Percentiles rank a stretch among this genome's conserved stretches.
Evolutionary conservation across 768 basidiomycete genomes (phyloP).

Genomic region (Sarcodon sp.): DNA sequence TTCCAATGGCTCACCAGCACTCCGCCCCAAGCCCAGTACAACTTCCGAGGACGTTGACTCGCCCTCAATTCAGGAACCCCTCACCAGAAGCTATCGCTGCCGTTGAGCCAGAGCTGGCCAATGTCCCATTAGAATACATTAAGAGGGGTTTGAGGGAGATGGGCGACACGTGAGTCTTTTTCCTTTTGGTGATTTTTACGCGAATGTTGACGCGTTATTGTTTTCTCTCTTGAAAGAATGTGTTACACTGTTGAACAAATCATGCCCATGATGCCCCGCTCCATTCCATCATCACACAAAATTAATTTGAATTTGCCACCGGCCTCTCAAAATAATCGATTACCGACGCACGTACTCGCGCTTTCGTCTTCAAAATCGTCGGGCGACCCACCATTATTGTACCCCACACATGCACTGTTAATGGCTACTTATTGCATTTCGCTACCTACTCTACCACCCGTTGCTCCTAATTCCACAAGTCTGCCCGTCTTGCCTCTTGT

Average conservation of each 20-base stretch:
- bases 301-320: neutral
- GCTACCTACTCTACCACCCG: slow-evolving; percentile 40
- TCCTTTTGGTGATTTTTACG: neutral
- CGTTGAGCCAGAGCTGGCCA: slow-evolving; percentile 37
- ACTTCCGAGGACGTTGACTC: slow-evolving; percentile 65
- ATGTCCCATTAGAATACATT: slow-evolving; percentile 57
- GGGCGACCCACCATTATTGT: slow-evolving; percentile 12
- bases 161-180: slow-evolving; percentile 24
- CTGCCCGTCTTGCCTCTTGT: slow-evolving; percentile 51
- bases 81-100: slow-evolving; percentile 42
- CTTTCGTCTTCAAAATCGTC: slow-evolving; percentile 20
- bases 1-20: slow-evolving; percentile 8
- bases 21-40: slow-evolving; percentile 31
- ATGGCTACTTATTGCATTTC: slow-evolving; percentile 58
- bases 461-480: slow-evolving; percentile 18
- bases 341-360: slow-evolving; percentile 21
- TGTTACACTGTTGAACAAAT: neutral
- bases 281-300: neutral
- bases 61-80: slow-evolving; percentile 51
- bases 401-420: slow-evolving; percentile 58
- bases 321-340: neutral
- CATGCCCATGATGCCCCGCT: neutral
- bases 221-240: neutral
- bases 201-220: too few species aligned
- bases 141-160: slow-evolving; percentile 32